These are phyloP conservation scores for Sanguinoderma infundibulare DNA, from an alignment of 1,284 basidiomycete species.

Conservation along the genomic window DNA sequence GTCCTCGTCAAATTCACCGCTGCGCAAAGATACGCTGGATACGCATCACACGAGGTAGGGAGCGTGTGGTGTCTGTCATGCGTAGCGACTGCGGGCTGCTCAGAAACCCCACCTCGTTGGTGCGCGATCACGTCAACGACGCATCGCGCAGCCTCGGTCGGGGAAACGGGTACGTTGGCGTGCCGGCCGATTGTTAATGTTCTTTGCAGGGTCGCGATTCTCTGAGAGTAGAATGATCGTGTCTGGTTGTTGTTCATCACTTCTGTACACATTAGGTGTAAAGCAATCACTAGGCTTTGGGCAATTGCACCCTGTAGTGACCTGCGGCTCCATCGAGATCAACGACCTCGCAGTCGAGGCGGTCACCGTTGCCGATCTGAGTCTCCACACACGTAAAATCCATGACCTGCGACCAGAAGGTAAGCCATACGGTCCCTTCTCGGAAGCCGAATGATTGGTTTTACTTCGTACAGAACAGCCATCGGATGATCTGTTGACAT, in stretches of 20 bases:
- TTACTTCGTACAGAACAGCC: slow-evolving; percentile 76
- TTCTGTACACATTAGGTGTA: neutral
- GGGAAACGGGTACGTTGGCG: neutral
- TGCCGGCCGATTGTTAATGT: too few species aligned
- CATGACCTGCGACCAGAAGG: slow-evolving; percentile 51
- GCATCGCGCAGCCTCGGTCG: neutral
- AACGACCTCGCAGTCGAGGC: slow-evolving; percentile 79
- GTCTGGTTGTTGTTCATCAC: neutral
- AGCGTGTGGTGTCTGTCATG: too few species aligned
- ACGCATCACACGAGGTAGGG: neutral
- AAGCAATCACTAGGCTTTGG: neutral
- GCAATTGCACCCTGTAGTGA: slow-evolving; percentile 44
- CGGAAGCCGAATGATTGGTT: slow-evolving; percentile 20
- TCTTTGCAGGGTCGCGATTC: too few species aligned
- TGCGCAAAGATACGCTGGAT: neutral
- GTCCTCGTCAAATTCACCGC: neutral
- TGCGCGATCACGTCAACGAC: neutral
- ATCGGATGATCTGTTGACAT: slow-evolving; percentile 75
- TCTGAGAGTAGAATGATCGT: neutral
- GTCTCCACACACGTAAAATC: slow-evolving; percentile 87
- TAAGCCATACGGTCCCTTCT: neutral
- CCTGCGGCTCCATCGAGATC: slow-evolving; percentile 47
- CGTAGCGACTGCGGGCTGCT: neutral
- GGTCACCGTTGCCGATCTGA: slow-evolving; percentile 76
- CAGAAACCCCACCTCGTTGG: neutral